Evolutionary conservation across 352 stramenopile genomes (phyloP), one percentile per base, ranked within the genome.

Genomic region (Phytophthora quininea): DNA sequence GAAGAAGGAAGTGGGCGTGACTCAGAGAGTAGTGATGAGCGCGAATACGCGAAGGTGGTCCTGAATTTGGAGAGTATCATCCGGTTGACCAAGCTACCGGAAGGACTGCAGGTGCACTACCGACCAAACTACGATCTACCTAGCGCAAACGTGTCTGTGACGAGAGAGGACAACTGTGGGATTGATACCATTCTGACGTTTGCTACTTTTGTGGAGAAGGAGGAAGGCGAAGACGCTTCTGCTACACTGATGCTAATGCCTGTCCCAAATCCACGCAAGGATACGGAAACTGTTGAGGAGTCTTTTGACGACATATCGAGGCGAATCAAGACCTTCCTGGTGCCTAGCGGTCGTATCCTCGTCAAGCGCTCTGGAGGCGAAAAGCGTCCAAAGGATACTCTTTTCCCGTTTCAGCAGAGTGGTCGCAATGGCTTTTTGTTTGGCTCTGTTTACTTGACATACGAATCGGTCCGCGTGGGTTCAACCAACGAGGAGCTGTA

Each of bases 11-110:
- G 68, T 40, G 73, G 74, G 15, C 73, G 53, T 29, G 77, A 64
- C 42, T 85, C 69, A 6, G 79, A 89, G 30, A 77, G 86, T 29
- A 82, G 61, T 14, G 69, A 79, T 15, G 74, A 82, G 4, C 65
- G 70, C 1, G 69, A 77, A 6, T 89, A 89, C 42, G 74, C 77
- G 0, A 88, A 90, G 52, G 73, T 93, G 40, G 67, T 81, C 10
- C 66, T 95, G 5, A 87, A 95, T 69, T 62, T 95, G 4, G 87
- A 95, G 54, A 93, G 85, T 48, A 95, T 95, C 60, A 92, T 95
- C 50, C 84, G 87, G 10, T 72, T 93, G 31, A 95, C 86, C 3
- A 91, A 90, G 37, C 70, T 95, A 0, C 87, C 87, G 3, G 77
- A 92, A 32, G 87, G 87, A 3, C 71, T 95, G 0, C 87, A 95